Evolutionary conservation across 148 eudicot genomes (phyloP), one percentile per base, ranked within the genome.

Genomic region (Chenopodium formosanum): DNA sequence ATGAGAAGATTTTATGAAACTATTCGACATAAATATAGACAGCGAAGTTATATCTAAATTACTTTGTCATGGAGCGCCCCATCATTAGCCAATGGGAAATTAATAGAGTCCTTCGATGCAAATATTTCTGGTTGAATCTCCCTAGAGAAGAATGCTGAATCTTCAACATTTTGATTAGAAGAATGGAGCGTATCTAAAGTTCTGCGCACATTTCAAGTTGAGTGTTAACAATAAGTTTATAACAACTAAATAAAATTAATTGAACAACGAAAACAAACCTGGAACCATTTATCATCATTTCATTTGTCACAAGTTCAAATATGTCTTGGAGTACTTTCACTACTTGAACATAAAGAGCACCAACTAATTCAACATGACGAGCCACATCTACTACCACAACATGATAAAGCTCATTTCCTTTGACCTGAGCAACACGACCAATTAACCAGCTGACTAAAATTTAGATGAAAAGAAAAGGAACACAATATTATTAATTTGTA

Each of bases 251-350:
- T 31, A 75, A 73, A 78, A 65, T 73, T 77, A 34, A 0, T 53
- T 11, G 23, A 80, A 75, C 46, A 63, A 74, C 34, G 19, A 73
- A 82, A 74, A 73, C 86, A 74, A 79, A 95, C 99, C 98, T 94
- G 86, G 97, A 92, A 79, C 92, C 93, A 83, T 92, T 90, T 80
- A 88, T 58, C 92, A 96, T 89, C 97, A 96, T 86, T 78, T 89
- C 91, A 64, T 74, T 85, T 66, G 98, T 92, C 75, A 94, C 95
- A 82, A 96, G 87, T 88, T 96, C 99, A 88, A 92, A 89, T 5
- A 92, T 90, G 86, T 96, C 99, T 89, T 96, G 98, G 69, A 96
- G 92, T 62, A 89, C 89, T 91, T 88, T 90, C 81, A 96, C 97
- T 67, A 96, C 95, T 85, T 86, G 20, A 56, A 56, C 62, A 56